Evolutionary conservation across 495 filamentous ascomycete genomes (phyloP), one percentile per base, ranked within the genome.

Genomic region (Aspergillus taichungensis): DNA sequence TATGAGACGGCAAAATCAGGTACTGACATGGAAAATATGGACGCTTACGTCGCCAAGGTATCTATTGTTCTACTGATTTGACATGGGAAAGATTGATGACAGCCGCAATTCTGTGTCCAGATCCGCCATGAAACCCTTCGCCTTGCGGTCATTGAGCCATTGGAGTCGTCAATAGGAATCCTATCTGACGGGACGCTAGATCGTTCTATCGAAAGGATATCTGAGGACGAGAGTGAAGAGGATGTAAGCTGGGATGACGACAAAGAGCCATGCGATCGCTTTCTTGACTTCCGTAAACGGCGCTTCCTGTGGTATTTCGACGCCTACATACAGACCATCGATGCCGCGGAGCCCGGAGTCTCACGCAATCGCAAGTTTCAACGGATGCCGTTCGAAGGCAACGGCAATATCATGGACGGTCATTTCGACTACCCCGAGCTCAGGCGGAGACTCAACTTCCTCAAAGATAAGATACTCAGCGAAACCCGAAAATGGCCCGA

Each of bases 221-320:
- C 34, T 34, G 55, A 60, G 10, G 73, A 77, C 37, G 72, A 75
- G 13, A 70, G 69, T 6, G 71, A 76, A 32, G 73, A 76, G 18
- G 68, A 73, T 24, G 18, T 24, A 24, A 24, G 18, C 11, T 70
- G 75, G 8, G 57, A 68, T 27, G 73, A 76, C 52, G 68, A 67
- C 52, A 72, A 76, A 28, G 44, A 62, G 66, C 12, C 44, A 5
- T 41, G 38, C 32, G 43, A 89, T 45, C 85, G 87, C 0, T 97
- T 97, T 71, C 80, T 79, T 45, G 94, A 98, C 52, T 68, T 94
- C 7, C 86, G 82, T 73, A 98, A 97, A 64, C 80, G 85, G 37
- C 81, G 90, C 0, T 96, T 97, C 61, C 64, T 98, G 11, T 97
- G 94, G 92, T 97, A 98, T 60, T 89, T 87, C 56, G 85, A 94